phyloP scores from a whole-genome alignment of 208 protist genomes.

The Balamuthia mandrillaris region DNA sequence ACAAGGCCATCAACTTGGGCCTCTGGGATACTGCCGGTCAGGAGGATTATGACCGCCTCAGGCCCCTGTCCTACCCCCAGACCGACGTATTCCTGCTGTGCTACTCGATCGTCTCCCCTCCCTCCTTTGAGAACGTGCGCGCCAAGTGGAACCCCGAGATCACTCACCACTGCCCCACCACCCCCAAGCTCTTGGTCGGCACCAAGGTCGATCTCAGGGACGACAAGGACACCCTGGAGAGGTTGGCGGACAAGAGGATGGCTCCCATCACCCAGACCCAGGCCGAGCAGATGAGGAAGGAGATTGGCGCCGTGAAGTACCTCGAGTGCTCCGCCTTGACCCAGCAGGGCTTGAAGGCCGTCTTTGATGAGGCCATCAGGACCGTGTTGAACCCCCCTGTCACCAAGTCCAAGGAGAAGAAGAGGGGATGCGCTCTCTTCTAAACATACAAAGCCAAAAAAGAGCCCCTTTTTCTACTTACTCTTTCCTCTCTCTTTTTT shows the following conservation, averaged over 20 bases:
- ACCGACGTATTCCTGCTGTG: constrained; percentile 81
- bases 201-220: constrained; percentile 82
- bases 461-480: no score
- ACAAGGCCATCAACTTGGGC: constrained; percentile 62
- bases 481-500: no score
- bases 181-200: constrained; percentile 82
- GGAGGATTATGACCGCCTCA: constrained; percentile 89
- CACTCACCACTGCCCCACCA: constrained; percentile 59
- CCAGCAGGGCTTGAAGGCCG: constrained; percentile 75
- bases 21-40: constrained; percentile 75
- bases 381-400: constrained; percentile 39
- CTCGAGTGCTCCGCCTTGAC: constrained; percentile 85
- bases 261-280: constrained; percentile 56
- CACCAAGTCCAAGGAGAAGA: no score
- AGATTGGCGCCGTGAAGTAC: constrained; percentile 78
- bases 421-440: no score
- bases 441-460: no score
- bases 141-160: constrained; percentile 65
- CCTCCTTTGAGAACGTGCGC: constrained; percentile 71
- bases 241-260: constrained; percentile 53
- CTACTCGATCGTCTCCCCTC: constrained; percentile 74
- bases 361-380: constrained; percentile 76
- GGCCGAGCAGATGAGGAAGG: constrained; percentile 67
- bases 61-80: constrained; percentile 84
- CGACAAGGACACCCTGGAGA: constrained; percentile 35